Percentiles rank a stretch among this genome's conserved stretches.
Conservation (phyloP, 257 asterid species). For the Solanum etuberosum region DNA sequence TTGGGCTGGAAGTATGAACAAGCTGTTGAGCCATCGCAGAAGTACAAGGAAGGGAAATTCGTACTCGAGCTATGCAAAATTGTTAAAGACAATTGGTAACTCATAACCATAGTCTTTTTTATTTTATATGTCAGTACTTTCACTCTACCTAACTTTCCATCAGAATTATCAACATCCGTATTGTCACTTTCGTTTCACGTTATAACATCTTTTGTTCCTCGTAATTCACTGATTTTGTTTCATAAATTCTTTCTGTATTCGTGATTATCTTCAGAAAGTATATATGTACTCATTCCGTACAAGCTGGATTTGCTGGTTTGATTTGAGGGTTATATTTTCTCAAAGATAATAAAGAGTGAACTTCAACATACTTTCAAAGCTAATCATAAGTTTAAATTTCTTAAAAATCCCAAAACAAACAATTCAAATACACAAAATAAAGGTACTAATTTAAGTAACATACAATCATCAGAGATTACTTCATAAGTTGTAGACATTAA, state of each 20-base stretch:
- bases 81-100: constrained; percentile 15
- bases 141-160: background rate
- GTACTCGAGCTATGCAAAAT: constrained; percentile 17
- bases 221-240: background rate
- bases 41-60: constrained; percentile 35
- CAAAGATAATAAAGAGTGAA: background rate
- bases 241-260: background rate
- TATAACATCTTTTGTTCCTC: background rate
- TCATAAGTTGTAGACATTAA: background rate
- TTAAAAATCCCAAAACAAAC: background rate
- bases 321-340: background rate
- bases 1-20: constrained; percentile 36
- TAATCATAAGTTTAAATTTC: background rate
- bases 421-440: background rate
- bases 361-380: background rate
- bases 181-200: background rate
- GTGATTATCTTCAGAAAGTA: background rate
- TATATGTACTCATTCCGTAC: background rate
- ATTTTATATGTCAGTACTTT: background rate
- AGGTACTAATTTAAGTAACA: background rate
- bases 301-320: background rate
- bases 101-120: background rate
- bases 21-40: constrained; percentile 21
- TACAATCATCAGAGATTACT: background rate
- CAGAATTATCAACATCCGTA: background rate